phyloP scores from a whole-genome alignment of 2,329 filamentous ascomycete genomes.

The Diatrype stigma region DNA sequence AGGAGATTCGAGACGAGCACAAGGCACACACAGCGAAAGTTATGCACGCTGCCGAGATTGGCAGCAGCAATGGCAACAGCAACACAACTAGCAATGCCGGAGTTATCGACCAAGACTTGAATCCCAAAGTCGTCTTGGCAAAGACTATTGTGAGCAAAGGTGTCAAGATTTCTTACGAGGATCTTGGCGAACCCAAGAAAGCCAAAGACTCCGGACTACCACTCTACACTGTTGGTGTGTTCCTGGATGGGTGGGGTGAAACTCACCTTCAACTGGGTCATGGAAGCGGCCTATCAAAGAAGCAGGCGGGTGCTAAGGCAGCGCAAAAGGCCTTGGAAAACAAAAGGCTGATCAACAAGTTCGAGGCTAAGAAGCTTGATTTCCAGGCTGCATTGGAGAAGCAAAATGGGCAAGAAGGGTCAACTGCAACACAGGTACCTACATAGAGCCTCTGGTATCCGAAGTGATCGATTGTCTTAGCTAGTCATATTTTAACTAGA shows the following conservation, averaged over 20 bases:
- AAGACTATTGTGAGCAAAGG: conserved; percentile 52
- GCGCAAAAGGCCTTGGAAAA: conserved; percentile 61
- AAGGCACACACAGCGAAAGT: conserved; percentile 17
- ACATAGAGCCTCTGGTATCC: background rate
- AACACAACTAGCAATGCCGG: conserved; percentile 2
- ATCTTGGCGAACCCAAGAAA: conserved; percentile 49
- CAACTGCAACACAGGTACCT: background rate
- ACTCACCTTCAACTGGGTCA: conserved; percentile 56
- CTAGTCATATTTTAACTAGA: background rate
- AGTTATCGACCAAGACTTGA: conserved; percentile 18
- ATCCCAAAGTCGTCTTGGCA: conserved; percentile 50
- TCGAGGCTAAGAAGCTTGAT: conserved; percentile 44
- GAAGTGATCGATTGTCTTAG: background rate
- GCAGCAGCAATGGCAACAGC: conserved; percentile 7
- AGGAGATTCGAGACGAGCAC: conserved; percentile 45
- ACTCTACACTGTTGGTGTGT: conserved; percentile 60
- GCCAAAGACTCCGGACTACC: conserved; percentile 51
- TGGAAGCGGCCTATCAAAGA: conserved; percentile 63
- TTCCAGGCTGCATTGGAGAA: conserved; percentile 29
- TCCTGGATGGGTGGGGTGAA: conserved; percentile 66
- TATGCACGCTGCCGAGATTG: conserved; percentile 9
- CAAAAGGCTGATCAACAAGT: conserved; percentile 56
- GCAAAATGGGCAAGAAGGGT: background rate
- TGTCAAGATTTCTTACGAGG: conserved; percentile 58
- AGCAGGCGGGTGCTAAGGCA: conserved; percentile 64